Conservation (phyloP, 306 rosid species). For the Parietaria judaica region DNA sequence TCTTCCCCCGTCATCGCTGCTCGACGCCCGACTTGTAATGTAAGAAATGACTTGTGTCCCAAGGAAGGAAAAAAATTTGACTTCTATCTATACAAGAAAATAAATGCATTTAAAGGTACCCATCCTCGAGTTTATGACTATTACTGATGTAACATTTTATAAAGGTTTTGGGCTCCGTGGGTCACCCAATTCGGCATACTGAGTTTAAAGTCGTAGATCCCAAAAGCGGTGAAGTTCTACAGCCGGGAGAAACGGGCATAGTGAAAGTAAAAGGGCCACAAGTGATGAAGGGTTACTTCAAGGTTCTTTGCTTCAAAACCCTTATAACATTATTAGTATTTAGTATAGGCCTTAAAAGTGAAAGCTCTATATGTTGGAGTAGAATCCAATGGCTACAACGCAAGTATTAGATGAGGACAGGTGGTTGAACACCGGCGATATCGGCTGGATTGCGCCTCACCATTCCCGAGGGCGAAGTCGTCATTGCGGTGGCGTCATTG, state of each 20-base stretch:
- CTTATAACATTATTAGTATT: not conserved
- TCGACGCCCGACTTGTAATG: conserved; percentile 64
- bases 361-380: conserved; percentile 16
- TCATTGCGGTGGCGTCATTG: conserved; percentile 59
- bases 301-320: conserved; percentile 39
- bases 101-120: not conserved
- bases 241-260: conserved; percentile 76
- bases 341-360: not conserved
- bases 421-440: conserved; percentile 86
- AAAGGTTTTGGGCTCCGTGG: conserved; percentile 92
- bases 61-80: not conserved
- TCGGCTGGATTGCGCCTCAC: conserved; percentile 82
- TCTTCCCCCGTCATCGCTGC: conserved; percentile 79
- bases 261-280: conserved; percentile 74
- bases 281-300: conserved; percentile 89
- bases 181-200: conserved; percentile 70
- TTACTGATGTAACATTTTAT: conserved; percentile 28
- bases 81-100: too few relatives aligned
- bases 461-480: conserved; percentile 71
- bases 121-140: not conserved
- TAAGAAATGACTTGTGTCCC: conserved; percentile 31
- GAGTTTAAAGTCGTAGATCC: conserved; percentile 66
- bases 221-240: conserved; percentile 66
- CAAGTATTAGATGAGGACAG: conserved; percentile 63
- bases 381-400: conserved; percentile 73